Conservation (phyloP, 108 stramenopile genomes). For the Aureococcus anophagefferens region DNA sequence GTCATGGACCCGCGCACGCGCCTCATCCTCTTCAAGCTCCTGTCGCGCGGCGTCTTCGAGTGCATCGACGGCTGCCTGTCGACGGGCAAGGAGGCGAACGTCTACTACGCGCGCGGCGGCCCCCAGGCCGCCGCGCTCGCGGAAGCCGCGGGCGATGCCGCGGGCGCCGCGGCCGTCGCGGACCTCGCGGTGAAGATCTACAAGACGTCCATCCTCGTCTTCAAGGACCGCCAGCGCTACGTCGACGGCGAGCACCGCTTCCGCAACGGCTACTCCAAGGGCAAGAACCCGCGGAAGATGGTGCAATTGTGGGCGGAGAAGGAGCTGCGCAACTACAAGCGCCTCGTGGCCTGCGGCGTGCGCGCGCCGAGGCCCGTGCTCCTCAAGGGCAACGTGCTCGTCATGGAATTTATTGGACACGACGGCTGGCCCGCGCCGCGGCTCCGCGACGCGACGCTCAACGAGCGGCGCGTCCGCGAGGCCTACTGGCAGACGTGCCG, state of each 20-base stretch:
- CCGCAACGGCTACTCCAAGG: slow-evolving; percentile 84
- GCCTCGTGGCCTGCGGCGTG: slow-evolving; percentile 72
- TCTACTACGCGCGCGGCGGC: slow-evolving; percentile 86
- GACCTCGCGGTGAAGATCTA: slow-evolving; percentile 97
- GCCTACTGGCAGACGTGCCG: slow-evolving; percentile 73
- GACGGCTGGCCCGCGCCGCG: slow-evolving; percentile 91
- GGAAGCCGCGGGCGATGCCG: slow-evolving; percentile 23
- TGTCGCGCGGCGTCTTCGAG: slow-evolving; percentile 74
- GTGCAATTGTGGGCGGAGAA: slow-evolving; percentile 99
- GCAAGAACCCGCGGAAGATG: slow-evolving; percentile 98
- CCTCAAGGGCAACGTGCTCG: slow-evolving; percentile 80
- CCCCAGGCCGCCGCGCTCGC: not conserved
- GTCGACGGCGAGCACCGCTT: slow-evolving; percentile 96
- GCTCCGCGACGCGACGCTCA: slow-evolving; percentile 72
- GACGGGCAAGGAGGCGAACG: slow-evolving; percentile 99
- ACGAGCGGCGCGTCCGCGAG: slow-evolving; percentile 55
- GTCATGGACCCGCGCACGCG: slow-evolving; percentile 90
- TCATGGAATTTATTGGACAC: slow-evolving; percentile 95
- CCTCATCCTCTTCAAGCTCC: slow-evolving; percentile 87
- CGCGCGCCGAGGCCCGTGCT: slow-evolving; percentile 76
- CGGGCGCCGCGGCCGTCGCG: not conserved
- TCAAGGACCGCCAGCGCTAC: slow-evolving; percentile 97
- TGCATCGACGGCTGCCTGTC: slow-evolving; percentile 90
- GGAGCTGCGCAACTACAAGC: slow-evolving; percentile 90
- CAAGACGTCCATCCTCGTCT: slow-evolving; percentile 96